Conservation (phyloP, 306 rosid species). For the Begonia loranthoides region DNA sequence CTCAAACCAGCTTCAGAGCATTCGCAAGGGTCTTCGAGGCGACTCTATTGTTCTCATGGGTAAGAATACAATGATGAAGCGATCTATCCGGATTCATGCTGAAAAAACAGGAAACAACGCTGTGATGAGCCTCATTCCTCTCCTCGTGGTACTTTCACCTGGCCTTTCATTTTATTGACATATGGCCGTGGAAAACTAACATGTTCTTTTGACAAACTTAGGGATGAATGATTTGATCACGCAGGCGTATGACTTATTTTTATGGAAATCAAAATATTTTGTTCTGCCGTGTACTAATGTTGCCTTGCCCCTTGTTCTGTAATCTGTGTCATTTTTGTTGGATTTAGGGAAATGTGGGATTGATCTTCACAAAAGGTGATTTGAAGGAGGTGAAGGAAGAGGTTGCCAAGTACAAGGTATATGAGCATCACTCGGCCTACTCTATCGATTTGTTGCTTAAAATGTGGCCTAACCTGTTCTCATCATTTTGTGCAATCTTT, state of each 20-base stretch:
- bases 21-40: constrained; percentile 67
- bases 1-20: constrained; percentile 71
- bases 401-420: constrained; percentile 87
- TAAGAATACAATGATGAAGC: constrained; percentile 93
- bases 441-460: not conserved
- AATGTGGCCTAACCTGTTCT: too few relatives aligned
- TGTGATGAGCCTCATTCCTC: constrained; percentile 60
- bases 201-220: too few relatives aligned
- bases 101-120: constrained; percentile 53
- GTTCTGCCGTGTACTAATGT: not conserved
- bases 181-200: not conserved
- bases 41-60: constrained; percentile 86
- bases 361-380: constrained; percentile 86
- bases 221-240: too few relatives aligned
- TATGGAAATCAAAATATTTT: not conserved
- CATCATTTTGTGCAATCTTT: too few relatives aligned
- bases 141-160: constrained; percentile 37
- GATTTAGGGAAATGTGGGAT: constrained; percentile 70
- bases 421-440: not conserved
- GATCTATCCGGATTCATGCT: constrained; percentile 51
- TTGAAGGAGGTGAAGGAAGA: constrained; percentile 92
- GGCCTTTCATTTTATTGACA: not conserved
- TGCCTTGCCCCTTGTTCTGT: not conserved
- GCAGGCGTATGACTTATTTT: too few relatives aligned
- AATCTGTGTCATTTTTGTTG: too few relatives aligned